A percentile compares a stretch with the other conserved stretches of the same genome.
These are phyloP conservation scores for Trichosphaerium sp. DNA, from an alignment of 78 protist genomes.

Conservation along the genomic window DNA sequence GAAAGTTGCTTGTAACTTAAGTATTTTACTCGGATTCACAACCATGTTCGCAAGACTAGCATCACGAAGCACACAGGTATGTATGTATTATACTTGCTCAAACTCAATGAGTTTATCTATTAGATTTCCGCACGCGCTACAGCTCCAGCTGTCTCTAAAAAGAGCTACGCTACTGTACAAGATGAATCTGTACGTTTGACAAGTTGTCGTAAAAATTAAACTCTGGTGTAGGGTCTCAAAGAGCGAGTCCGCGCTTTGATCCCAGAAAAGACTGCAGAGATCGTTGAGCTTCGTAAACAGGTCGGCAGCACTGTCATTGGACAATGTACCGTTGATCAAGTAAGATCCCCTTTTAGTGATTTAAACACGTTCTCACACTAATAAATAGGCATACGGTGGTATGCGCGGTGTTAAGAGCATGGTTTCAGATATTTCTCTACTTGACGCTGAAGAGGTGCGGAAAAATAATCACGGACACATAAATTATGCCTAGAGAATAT, in stretches of 20 bases:
- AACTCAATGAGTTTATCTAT: too few relatives aligned
- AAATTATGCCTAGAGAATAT: too few relatives aligned
- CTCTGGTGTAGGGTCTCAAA: slow-evolving; percentile 15
- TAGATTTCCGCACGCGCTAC: too few relatives aligned
- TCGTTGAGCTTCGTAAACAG: slow-evolving; percentile 43
- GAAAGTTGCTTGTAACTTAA: too few relatives aligned
- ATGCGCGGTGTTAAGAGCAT: slow-evolving; percentile 88
- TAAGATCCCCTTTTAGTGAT: background rate
- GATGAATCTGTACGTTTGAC: too few relatives aligned
- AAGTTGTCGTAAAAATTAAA: background rate
- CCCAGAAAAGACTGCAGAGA: slow-evolving; percentile 59
- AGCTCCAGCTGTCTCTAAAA: too few relatives aligned
- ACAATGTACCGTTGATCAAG: slow-evolving; percentile 59
- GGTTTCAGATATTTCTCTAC: slow-evolving; percentile 83
- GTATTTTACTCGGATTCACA: too few relatives aligned
- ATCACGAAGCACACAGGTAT: too few relatives aligned
- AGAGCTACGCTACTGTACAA: too few relatives aligned
- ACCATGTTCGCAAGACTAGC: too few relatives aligned
- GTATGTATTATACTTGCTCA: too few relatives aligned
- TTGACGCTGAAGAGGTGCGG: slow-evolving; percentile 77
- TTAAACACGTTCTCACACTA: background rate
- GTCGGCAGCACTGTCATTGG: slow-evolving; percentile 61
- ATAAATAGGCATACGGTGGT: slow-evolving; percentile 80
- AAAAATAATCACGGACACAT: too few relatives aligned
- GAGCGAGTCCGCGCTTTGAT: slow-evolving; percentile 57